phyloP scores from a whole-genome alignment of 495 filamentous ascomycete species.

The Penicillium cinerascens region DNA sequence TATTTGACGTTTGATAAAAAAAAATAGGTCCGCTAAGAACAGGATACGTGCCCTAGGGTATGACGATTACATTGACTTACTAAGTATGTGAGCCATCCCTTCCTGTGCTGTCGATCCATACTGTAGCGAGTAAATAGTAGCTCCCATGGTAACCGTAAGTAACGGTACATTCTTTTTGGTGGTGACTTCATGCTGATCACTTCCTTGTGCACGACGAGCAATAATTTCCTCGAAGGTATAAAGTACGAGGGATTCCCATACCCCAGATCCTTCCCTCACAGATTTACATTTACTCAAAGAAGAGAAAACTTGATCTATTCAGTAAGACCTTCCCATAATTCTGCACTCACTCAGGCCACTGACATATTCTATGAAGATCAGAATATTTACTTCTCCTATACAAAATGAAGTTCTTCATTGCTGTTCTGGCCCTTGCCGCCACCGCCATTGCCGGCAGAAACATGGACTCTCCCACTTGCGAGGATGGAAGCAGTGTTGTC shows the following conservation, averaged over 20 bases:
- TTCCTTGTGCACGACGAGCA: neutral
- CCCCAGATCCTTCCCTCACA: neutral
- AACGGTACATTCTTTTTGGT: neutral
- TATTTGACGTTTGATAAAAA: neutral
- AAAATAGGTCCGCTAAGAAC: neutral
- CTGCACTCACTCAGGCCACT: neutral
- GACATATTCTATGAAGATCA: neutral
- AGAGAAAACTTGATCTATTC: neutral
- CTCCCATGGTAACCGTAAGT: neutral
- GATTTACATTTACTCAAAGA: neutral
- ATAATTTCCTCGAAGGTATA: neutral
- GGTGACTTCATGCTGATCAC: neutral
- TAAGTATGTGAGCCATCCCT: neutral
- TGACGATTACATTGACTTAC: neutral
- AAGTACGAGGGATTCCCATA: neutral
- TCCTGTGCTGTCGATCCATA: neutral
- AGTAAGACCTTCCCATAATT: neutral
- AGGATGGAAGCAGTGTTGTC: no score
- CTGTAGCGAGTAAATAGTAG: neutral
- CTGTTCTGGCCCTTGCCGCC: neutral
- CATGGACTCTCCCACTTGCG: no score
- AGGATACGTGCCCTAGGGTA: neutral
- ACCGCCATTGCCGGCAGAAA: neutral
- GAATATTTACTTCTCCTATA: neutral
- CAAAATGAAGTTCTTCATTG: constrained; percentile 2